Evolutionary conservation across 2,329 filamentous ascomycete genomes (phyloP).

Genomic region (Talaromyces verruculosus): DNA sequence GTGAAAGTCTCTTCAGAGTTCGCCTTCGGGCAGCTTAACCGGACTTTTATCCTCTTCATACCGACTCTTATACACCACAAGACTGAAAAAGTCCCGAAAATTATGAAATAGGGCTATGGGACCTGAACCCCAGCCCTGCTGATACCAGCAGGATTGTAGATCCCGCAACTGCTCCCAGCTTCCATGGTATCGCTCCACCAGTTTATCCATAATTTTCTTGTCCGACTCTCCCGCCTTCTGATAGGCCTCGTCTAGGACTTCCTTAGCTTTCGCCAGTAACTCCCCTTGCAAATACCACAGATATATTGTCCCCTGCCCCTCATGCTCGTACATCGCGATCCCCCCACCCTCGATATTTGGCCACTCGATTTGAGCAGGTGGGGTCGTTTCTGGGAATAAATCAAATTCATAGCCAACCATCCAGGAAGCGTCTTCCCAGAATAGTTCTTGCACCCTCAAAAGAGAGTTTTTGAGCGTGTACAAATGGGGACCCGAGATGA

Average conservation of each 20-base stretch:
- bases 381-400: neutral
- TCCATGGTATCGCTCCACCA: constrained; percentile 10
- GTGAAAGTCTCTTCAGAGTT: neutral
- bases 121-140: constrained; percentile 5
- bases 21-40: neutral
- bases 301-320: constrained; percentile 14
- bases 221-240: constrained; percentile 6
- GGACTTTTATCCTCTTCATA: constrained; percentile 18
- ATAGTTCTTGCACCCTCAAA: neutral
- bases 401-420: constrained; percentile 8
- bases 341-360: constrained; percentile 1
- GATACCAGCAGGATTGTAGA: constrained; percentile 17
- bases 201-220: neutral
- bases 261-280: neutral
- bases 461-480: neutral
- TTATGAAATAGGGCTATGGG: constrained; percentile 2
- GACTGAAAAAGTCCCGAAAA: constrained; percentile 16
- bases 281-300: constrained; percentile 8
- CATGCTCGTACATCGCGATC: constrained; percentile 14
- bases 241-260: neutral
- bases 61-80: constrained; percentile 14
- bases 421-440: constrained; percentile 6
- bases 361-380: neutral
- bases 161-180: constrained; percentile 12
- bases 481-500: neutral